Conservation (phyloP, 2,329 filamentous ascomycete genomes). For the Triangularia setosa region DNA sequence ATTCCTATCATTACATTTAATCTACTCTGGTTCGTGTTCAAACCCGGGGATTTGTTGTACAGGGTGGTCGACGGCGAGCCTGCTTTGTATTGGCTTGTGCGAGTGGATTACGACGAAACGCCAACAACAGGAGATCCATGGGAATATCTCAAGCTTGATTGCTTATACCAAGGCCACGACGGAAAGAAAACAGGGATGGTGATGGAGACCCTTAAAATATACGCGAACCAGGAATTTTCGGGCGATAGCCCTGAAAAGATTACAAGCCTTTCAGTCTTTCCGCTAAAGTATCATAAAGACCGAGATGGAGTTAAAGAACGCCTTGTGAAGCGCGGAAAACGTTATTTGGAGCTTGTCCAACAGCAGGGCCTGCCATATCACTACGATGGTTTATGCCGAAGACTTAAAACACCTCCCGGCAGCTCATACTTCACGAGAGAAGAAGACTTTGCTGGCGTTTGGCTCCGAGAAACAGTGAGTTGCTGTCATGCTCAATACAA, state of each 20-base stretch:
- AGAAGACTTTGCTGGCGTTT: neutral
- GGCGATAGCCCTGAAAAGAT: neutral
- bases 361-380: neutral
- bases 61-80: slow-evolving; percentile 12
- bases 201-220: neutral
- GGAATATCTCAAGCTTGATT: neutral
- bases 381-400: neutral
- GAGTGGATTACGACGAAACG: slow-evolving; percentile 20
- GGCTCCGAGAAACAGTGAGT: neutral
- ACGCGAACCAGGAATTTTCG: neutral
- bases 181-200: slow-evolving; percentile 1
- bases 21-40: slow-evolving; percentile 20
- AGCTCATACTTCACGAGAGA: neutral
- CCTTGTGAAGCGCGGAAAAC: neutral
- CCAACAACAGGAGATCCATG: slow-evolving; percentile 6
- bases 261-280: neutral
- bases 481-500: neutral
- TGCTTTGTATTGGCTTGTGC: slow-evolving; percentile 18
- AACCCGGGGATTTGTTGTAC: slow-evolving; percentile 20
- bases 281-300: neutral
- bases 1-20: slow-evolving; percentile 14
- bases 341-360: neutral
- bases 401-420: neutral
- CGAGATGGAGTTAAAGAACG: neutral
- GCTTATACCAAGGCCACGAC: slow-evolving; percentile 14